phyloP scores from a whole-genome alignment of 1,284 basidiomycete species.

The Lentinula novae-zelandiae region DNA sequence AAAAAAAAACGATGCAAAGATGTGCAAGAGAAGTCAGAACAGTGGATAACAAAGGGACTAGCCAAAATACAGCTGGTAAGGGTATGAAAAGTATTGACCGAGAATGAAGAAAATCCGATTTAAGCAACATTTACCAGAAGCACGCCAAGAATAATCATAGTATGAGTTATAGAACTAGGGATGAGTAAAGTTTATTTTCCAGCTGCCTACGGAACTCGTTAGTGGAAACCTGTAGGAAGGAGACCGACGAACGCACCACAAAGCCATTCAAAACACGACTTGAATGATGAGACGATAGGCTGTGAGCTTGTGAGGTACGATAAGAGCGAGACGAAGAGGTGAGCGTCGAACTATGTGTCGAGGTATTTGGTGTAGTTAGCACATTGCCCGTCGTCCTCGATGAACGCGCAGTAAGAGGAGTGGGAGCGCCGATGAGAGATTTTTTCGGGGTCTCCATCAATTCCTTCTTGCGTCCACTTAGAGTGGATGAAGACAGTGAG shows the following conservation, averaged over 20 bases:
- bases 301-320: constrained; percentile 48
- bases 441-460: constrained; percentile 79
- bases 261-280: constrained; percentile 54
- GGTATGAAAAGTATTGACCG: constrained; percentile 35
- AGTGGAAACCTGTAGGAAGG: constrained; percentile 7
- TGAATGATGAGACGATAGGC: constrained; percentile 49
- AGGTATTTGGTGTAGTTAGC: constrained; percentile 57
- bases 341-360: constrained; percentile 41
- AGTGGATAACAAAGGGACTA: constrained; percentile 10
- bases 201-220: constrained; percentile 31
- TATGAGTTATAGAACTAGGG: constrained; percentile 7
- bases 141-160: constrained; percentile 14
- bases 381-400: constrained; percentile 52
- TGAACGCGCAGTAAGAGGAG: constrained; percentile 73
- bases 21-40: constrained; percentile 20
- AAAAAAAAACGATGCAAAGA: constrained; percentile 37
- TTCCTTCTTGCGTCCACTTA: constrained; percentile 50
- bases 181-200: constrained; percentile 34
- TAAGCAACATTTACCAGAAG: constrained; percentile 20
- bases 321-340: constrained; percentile 51
- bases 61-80: constrained; percentile 35
- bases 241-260: constrained; percentile 32
- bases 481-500: constrained; percentile 50
- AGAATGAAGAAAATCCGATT: constrained; percentile 14
- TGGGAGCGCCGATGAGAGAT: constrained; percentile 80